Percentiles rank a stretch among this genome's conserved stretches.
phyloP scores from a whole-genome alignment of 768 basidiomycete genomes.

The Hericium coralloides region DNA sequence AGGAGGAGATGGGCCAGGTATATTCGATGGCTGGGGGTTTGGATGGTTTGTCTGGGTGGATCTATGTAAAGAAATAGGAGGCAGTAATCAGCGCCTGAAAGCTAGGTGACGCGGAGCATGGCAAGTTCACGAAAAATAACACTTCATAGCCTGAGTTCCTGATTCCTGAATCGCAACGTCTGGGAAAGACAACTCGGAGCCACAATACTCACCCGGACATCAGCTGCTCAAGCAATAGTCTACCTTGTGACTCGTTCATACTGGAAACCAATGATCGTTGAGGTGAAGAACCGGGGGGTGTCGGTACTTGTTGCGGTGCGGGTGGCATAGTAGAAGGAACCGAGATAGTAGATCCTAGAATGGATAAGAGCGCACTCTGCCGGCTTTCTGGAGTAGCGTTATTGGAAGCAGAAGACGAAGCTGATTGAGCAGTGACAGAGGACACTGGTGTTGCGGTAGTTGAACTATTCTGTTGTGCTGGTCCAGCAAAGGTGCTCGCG shows the following conservation, averaged over 20 bases:
- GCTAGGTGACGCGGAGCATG: neutral
- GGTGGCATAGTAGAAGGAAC: conserved; percentile 26
- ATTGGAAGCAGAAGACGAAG: conserved; percentile 31
- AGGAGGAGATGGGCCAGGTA: conserved; percentile 7
- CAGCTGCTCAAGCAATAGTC: conserved; percentile 69
- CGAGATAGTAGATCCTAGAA: conserved; percentile 44
- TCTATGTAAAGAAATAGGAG: too few species aligned
- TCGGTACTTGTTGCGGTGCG: conserved; percentile 56
- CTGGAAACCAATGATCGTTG: conserved; percentile 46
- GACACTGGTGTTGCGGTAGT: conserved; percentile 35
- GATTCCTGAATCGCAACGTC: too few species aligned
- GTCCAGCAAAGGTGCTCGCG: conserved; percentile 20
- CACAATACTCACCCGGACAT: conserved; percentile 66
- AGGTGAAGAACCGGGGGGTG: conserved; percentile 51
- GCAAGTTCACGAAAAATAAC: neutral
- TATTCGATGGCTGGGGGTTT: neutral
- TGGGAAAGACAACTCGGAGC: neutral
- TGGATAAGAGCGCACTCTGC: conserved; percentile 67
- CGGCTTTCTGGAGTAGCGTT: conserved; percentile 43
- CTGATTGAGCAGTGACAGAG: conserved; percentile 31
- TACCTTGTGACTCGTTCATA: conserved; percentile 56
- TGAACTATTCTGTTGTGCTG: conserved; percentile 24
- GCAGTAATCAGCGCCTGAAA: neutral
- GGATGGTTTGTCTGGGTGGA: conserved; percentile 5
- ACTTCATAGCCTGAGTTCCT: neutral